A percentile compares a stretch with the other conserved stretches of the same genome.
These are phyloP conservation scores for Garcia nutans DNA, from an alignment of 345 rosid genomes.

Conservation along the genomic window DNA sequence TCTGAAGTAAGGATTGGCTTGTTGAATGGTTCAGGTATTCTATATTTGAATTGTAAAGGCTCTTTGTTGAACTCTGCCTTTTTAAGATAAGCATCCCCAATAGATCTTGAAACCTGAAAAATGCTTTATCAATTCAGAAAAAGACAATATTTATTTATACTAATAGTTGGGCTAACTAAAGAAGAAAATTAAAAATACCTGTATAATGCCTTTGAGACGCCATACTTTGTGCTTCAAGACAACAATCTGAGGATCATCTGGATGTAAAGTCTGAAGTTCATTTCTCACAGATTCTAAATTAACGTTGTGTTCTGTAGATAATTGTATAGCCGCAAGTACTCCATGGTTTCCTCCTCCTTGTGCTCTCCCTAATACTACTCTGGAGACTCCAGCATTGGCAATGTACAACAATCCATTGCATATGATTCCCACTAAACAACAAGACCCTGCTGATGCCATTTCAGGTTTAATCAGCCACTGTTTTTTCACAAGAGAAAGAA, in stretches of 20 bases:
- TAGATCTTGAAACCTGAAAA: conserved; percentile 70
- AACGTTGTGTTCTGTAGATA: conserved; percentile 81
- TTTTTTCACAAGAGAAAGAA: conserved; percentile 57
- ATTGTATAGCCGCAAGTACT: conserved; percentile 52
- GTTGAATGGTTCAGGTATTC: conserved; percentile 50
- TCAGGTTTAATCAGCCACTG: conserved; percentile 62
- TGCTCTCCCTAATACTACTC: conserved; percentile 65
- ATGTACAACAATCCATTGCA: conserved; percentile 61
- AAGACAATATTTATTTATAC: not conserved
- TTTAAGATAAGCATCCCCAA: conserved; percentile 85
- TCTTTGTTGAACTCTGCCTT: conserved; percentile 77
- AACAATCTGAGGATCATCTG: conserved; percentile 63
- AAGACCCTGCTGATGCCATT: conserved; percentile 79
- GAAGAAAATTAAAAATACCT: conserved; percentile 42
- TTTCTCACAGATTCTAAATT: conserved; percentile 56
- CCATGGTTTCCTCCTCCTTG: conserved; percentile 38
- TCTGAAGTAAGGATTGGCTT: conserved; percentile 71
- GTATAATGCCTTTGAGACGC: conserved; percentile 86
- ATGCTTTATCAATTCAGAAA: not conserved
- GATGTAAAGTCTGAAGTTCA: conserved; percentile 62
- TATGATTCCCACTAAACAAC: conserved; percentile 67
- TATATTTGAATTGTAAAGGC: conserved; percentile 55
- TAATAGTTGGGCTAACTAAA: too few relatives aligned
- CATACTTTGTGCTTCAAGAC: conserved; percentile 61
- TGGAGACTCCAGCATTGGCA: conserved; percentile 79